phyloP scores from a whole-genome alignment of 148 eudicot species.

The Cornus controversa region DNA sequence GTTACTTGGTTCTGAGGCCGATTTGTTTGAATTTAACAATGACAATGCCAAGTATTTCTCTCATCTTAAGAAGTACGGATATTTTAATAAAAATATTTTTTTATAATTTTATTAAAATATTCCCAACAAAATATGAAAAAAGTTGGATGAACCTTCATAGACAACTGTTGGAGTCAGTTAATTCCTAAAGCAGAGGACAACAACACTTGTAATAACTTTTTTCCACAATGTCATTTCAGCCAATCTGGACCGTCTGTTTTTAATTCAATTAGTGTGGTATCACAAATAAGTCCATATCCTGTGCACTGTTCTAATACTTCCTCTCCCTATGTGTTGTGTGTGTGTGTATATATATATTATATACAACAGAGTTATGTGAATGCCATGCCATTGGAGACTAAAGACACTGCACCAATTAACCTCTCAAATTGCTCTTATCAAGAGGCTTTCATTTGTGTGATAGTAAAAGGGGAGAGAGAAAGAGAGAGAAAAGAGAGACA shows the following conservation, averaged over 20 bases:
- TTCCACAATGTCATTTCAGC: neutral
- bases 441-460: neutral
- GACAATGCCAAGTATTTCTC: neutral
- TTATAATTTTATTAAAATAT: no score
- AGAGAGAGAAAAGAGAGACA: neutral
- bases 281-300: neutral
- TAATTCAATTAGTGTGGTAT: no score
- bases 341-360: no score
- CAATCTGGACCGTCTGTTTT: neutral
- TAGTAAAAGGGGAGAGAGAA: no score
- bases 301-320: neutral
- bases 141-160: neutral
- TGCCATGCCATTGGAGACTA: neutral
- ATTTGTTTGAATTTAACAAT: no score
- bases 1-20: no score
- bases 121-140: no score
- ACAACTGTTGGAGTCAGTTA: neutral
- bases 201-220: neutral
- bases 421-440: neutral
- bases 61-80: no score
- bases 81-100: no score
- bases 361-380: neutral
- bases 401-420: neutral
- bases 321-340: neutral
- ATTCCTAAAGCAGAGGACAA: neutral